Base-by-base conservation (phyloP, 2,329 filamentous ascomycete species). In the Graphium sp. region DNA sequence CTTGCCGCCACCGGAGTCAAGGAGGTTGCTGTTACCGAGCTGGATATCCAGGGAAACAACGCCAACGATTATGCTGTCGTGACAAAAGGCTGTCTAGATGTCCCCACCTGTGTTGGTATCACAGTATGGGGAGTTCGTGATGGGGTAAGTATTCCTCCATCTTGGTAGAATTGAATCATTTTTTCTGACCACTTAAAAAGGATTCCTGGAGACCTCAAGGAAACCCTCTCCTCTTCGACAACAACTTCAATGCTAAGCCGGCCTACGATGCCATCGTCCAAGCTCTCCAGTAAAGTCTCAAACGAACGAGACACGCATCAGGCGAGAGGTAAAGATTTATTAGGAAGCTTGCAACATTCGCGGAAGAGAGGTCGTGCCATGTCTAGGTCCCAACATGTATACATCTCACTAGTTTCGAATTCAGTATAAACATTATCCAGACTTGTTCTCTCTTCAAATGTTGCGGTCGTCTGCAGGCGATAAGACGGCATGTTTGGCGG, bases 1-100 rank as follows among this genome's bases (percentile, higher is more conserved):
- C 56, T 75, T 12, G 68, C 64, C 18, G 48, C 43, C 8, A 52
- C 60, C 5, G 61, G 57, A 10, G 46, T 56, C 12, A 48, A 47
- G 25, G 70, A 78, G 41, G 60, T 74, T 18, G 72, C 73, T 5
- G 58, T 77, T 27, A 78, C 73, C 2, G 73, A 78, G 51, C 57
- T 78, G 14, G 76, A 82, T 41, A 78, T 82, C 40, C 60, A 62
- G 28, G 53, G 55, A 13, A 69, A 66, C 6, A 52, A 60, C 12
- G 38, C 59, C 5, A 47, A 48, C 13, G 74, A 78, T 45, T 79
- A 74, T 40, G 47, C 60, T n/a, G 58, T 61, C 23, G 58, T 68
- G 14, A 56, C 59, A 35, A 58, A 65, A 26, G 72, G 64, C 6
- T 80, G 74, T 39, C 44, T 74, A 18, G 49, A 58, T 13, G 52